Base-by-base conservation (phyloP, 495 filamentous ascomycete genomes). In the Penicillium odoratum region DNA sequence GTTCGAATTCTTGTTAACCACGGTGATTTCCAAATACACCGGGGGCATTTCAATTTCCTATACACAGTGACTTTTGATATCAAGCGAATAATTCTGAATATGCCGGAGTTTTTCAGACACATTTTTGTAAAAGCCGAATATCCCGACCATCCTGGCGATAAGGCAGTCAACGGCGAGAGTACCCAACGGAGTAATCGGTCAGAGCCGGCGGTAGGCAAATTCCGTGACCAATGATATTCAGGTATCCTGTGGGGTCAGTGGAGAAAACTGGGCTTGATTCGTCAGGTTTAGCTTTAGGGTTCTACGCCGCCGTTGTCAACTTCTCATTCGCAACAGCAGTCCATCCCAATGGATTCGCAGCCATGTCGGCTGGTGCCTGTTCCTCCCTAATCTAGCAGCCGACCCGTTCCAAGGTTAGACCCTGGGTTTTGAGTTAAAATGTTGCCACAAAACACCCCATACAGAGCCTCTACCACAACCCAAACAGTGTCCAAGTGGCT, bases 321-420 rank as follows among this genome's bases (percentile, higher is more conserved):
- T 34, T 44, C 30, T 43, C 46, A 48, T 51, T 52, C 53, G 45
- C 50, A 50, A 57, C 51, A 29, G 7, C 50, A 25, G 4, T 31
- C 48, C 44, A 42, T 46, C 56, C 51, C 21, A 9, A 33, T 28
- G 26, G 34, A 45, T 49, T 55, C 8, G 33, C 30, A 42, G 33
- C 16, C 38, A 15, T 34, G 55, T 56, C 60, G 48, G 51, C 44
- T 47, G 46, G 55, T 69, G 63, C 58, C 66, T 69, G 56, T 62
- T 66, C 56, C 63, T 65, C 57, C 65, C 65, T 64, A 57, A 54
- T 64, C 43, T 48, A 64, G 64, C 59, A 61, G 51, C 62, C 59
- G 51, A 52, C 51, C 51, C 21, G 21, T 21, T 21, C 21, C 21
- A 21, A 21, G 21, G 51, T 53, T 51, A 55, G 42, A 57, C 52